Evolutionary conservation across 176 grass and related monocot species (phyloP).

Genomic region (Bolboschoenus planiculmis): DNA sequence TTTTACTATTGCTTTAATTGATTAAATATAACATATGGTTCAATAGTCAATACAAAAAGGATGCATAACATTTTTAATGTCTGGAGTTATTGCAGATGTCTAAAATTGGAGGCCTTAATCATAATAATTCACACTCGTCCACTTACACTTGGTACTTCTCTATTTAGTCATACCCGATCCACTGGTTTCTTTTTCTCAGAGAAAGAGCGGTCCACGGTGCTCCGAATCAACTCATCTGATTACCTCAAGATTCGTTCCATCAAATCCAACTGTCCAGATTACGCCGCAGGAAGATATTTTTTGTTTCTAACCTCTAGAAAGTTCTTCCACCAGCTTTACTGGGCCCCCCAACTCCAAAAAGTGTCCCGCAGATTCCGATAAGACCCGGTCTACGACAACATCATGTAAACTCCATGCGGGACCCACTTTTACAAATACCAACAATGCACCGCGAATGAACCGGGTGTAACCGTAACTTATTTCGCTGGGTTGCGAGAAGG

Average conservation of each 20-base stretch:
- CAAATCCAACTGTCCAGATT: constrained; percentile 5
- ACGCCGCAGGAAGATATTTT: constrained; percentile 28
- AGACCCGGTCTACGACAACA: neutral
- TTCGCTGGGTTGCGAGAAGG: neutral
- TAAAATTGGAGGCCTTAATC: neutral
- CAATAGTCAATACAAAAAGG: too few species aligned
- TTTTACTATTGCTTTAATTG: neutral
- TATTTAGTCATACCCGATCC: neutral
- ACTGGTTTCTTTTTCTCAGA: neutral
- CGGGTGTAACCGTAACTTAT: neutral
- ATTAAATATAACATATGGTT: neutral
- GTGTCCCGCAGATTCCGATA: neutral
- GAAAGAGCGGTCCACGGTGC: neutral
- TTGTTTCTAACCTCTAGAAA: constrained; percentile 31
- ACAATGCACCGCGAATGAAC: neutral
- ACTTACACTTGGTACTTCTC: neutral
- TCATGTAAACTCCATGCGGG: neutral
- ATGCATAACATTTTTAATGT: neutral
- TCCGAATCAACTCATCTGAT: neutral
- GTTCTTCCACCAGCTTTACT: constrained; percentile 23
- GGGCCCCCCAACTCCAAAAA: neutral
- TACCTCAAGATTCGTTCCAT: neutral
- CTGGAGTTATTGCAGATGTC: neutral
- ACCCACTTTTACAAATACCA: neutral
- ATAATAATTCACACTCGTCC: neutral